Evolutionary conservation across 139 green algal species (phyloP).

Genomic region (Haematococcus lacustris): DNA sequence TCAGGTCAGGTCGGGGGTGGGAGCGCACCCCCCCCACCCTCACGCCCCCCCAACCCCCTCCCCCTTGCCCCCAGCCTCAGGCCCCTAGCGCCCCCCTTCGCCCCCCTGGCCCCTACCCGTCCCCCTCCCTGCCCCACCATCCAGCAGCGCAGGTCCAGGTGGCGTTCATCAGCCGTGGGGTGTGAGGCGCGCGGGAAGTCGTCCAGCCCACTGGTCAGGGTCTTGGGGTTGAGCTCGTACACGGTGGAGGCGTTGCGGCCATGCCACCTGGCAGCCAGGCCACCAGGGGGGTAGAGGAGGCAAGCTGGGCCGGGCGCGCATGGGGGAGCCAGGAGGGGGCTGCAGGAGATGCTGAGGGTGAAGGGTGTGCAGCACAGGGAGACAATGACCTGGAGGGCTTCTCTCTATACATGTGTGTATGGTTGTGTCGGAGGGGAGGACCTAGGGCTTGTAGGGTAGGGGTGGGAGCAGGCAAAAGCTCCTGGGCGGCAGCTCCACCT

Average conservation of each 20-base stretch:
- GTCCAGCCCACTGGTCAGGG: constrained; percentile 82
- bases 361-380: no score
- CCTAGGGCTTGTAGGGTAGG: no score
- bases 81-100: neutral
- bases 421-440: no score
- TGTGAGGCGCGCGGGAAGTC: constrained; percentile 90
- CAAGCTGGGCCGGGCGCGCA: no score
- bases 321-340: no score
- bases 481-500: no score
- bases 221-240: constrained; percentile 89
- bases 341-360: no score
- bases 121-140: constrained; percentile 45
- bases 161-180: constrained; percentile 71
- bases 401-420: constrained; percentile 15
- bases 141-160: constrained; percentile 91
- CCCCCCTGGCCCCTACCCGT: neutral
- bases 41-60: no score
- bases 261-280: constrained; percentile 67
- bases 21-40: no score
- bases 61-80: neutral
- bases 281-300: no score
- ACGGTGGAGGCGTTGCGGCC: constrained; percentile 38
- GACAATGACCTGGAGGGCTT: no score
- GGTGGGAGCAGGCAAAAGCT: no score
- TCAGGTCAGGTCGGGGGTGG: neutral